Conservation (phyloP, 1,139 yeast species). For the Taphrina flavorubra region DNA sequence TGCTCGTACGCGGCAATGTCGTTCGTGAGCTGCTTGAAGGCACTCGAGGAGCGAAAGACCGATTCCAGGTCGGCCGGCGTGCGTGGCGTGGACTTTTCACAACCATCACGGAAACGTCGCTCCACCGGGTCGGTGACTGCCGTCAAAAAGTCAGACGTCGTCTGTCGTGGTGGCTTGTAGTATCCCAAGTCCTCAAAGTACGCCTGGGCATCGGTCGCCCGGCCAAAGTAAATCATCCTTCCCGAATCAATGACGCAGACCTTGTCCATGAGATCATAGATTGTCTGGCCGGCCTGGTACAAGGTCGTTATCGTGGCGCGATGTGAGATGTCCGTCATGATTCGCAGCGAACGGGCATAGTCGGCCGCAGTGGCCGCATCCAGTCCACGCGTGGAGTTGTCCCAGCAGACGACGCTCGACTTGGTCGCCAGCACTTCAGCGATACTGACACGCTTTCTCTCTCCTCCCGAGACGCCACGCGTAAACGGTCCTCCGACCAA, state of each 20-base stretch:
- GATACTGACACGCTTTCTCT: constrained; percentile 79
- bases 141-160: constrained; percentile 82
- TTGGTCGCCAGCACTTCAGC: constrained; percentile 66
- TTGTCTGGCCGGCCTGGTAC: constrained; percentile 81
- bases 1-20: constrained; percentile 55
- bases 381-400: constrained; percentile 75
- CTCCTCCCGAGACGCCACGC: constrained; percentile 86
- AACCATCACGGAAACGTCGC: constrained; percentile 49
- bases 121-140: constrained; percentile 39
- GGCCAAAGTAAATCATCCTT: constrained; percentile 76
- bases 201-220: constrained; percentile 62
- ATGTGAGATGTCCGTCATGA: constrained; percentile 64
- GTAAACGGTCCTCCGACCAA: constrained; percentile 72
- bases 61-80: constrained; percentile 70
- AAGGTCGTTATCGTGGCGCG: constrained; percentile 77
- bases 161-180: constrained; percentile 72
- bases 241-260: constrained; percentile 77
- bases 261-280: constrained; percentile 70
- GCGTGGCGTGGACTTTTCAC: constrained; percentile 67
- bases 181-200: constrained; percentile 72
- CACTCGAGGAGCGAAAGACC: constrained; percentile 66
- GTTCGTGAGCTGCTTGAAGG: constrained; percentile 54
- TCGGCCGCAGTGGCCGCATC: constrained; percentile 67
- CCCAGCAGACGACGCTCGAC: constrained; percentile 71
- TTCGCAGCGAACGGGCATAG: constrained; percentile 70